A percentile compares a stretch with the other conserved stretches of the same genome.
Conservation (phyloP, 2,329 filamentous ascomycete species). For the Penicillium polonicum region DNA sequence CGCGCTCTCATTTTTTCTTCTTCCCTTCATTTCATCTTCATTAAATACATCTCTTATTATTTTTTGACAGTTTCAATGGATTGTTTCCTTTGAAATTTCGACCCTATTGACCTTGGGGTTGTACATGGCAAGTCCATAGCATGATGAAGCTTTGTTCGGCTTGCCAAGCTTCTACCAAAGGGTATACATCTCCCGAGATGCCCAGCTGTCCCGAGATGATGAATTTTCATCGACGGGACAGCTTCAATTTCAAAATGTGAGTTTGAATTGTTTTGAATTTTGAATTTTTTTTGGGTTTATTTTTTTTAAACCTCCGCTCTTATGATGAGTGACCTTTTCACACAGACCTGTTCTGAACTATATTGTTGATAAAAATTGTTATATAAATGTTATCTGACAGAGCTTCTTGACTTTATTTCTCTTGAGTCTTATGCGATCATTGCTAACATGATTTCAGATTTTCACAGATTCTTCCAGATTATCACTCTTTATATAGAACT, state of each 20-base stretch:
- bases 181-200: neutral
- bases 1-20: slow-evolving; percentile 4
- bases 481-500: neutral
- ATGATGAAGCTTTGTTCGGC: slow-evolving; percentile 69
- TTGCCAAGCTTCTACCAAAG: slow-evolving; percentile 62
- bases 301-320: neutral
- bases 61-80: neutral
- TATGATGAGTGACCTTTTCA: slow-evolving; percentile 15
- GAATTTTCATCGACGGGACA: neutral
- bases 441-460: slow-evolving; percentile 14
- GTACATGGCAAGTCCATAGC: neutral
- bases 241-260: slow-evolving; percentile 8
- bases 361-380: slow-evolving; percentile 50
- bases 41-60: neutral
- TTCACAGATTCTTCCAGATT: neutral
- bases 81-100: neutral
- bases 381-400: slow-evolving; percentile 46
- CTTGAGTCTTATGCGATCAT: slow-evolving; percentile 10
- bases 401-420: slow-evolving; percentile 23
- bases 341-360: slow-evolving; percentile 59
- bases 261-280: neutral
- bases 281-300: neutral
- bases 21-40: slow-evolving; percentile 1
- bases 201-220: neutral
- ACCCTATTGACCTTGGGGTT: neutral